Evolutionary conservation across 129 eudicot species (phyloP).

Genomic region (Pseudognaphalium luteoalbum): DNA sequence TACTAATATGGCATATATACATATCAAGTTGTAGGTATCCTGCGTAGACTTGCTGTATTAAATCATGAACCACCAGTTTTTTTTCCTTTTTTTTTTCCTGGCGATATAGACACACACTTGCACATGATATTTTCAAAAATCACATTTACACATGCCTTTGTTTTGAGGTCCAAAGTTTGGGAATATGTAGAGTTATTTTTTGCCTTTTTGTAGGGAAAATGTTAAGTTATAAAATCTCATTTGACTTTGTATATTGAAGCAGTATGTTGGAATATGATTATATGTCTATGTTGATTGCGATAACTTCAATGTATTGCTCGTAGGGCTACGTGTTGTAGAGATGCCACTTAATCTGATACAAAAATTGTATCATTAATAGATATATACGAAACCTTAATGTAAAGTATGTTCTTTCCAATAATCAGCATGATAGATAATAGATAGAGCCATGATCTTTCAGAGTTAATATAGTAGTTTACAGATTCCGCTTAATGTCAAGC

Average conservation of each 20-base stretch:
- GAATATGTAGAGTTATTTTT: not conserved
- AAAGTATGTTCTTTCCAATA: not conserved
- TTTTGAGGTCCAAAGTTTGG: not conserved
- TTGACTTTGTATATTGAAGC: not conserved
- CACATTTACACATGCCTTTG: not conserved
- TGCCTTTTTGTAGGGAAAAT: not conserved
- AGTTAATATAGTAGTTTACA: not conserved
- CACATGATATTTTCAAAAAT: not conserved
- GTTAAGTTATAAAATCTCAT: not conserved
- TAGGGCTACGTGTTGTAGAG: not conserved
- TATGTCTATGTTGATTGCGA: not conserved
- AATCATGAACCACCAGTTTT: not conserved
- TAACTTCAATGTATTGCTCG: not conserved
- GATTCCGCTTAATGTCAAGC: not conserved
- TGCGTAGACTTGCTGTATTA: not conserved
- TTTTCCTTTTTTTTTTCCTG: not conserved
- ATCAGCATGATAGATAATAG: not conserved
- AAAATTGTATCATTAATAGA: not conserved
- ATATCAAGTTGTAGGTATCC: conserved; percentile 2
- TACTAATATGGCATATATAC: not conserved
- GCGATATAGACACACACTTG: not conserved
- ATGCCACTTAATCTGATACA: not conserved
- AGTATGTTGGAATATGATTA: not conserved
- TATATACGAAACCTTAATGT: not conserved
- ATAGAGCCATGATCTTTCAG: conserved; percentile 3